These are phyloP conservation scores for Didymella pinodella DNA, from an alignment of 2,329 filamentous ascomycete species.

Conservation along the genomic window DNA sequence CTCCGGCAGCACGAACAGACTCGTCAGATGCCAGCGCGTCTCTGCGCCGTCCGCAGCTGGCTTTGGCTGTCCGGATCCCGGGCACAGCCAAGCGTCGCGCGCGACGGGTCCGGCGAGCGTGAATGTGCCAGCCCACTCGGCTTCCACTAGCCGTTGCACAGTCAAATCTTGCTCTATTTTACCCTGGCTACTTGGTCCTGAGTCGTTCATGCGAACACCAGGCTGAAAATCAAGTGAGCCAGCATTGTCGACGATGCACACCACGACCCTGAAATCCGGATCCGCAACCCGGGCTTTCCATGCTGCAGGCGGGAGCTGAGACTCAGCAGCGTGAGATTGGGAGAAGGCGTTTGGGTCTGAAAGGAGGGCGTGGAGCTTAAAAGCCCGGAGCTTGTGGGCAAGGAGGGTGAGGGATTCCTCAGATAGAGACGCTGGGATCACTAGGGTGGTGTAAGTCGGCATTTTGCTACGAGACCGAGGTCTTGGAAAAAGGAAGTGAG, in stretches of 20 bases:
- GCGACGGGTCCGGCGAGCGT: constrained; percentile 7
- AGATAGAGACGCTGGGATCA: neutral
- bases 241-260: neutral
- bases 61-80: neutral
- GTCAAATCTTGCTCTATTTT: no score
- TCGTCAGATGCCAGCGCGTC: constrained; percentile 5
- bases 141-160: neutral
- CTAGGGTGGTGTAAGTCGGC: neutral
- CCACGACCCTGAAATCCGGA: constrained; percentile 5
- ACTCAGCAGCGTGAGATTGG: constrained; percentile 7
- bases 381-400: neutral
- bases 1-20: constrained; percentile 9
- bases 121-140: constrained; percentile 4
- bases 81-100: neutral
- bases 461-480: neutral
- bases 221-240: neutral
- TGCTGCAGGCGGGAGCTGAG: neutral
- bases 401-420: neutral
- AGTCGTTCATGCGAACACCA: neutral
- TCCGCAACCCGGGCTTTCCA: constrained; percentile 5
- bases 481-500: neutral
- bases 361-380: constrained; percentile 4
- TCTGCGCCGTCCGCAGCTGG: neutral
- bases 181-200: neutral
- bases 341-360: constrained; percentile 10